Conservation (phyloP, 805 yeast species). For the Lachancea kluyveri region DNA sequence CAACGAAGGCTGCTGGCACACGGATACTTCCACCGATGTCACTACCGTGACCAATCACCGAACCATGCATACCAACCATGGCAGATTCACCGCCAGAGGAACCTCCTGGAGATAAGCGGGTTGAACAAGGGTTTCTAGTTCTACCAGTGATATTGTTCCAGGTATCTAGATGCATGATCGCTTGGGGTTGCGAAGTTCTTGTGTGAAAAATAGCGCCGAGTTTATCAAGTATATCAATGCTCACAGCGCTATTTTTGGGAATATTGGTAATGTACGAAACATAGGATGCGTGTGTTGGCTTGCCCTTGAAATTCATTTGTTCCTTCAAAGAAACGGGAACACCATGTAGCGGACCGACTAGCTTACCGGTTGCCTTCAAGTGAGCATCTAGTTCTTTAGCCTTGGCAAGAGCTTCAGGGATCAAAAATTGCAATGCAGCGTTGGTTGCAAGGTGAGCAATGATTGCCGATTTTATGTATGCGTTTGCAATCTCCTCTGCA, state of each 20-base stretch:
- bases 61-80: conserved; percentile 49
- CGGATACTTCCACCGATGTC: conserved; percentile 72
- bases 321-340: conserved; percentile 65
- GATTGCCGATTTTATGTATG: conserved; percentile 60
- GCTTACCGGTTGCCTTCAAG: conserved; percentile 40
- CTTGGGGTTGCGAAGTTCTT: conserved; percentile 64
- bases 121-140: conserved; percentile 52
- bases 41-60: conserved; percentile 59
- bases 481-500: conserved; percentile 49
- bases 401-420: conserved; percentile 53
- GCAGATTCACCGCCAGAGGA: conserved; percentile 73
- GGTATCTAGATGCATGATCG: conserved; percentile 64
- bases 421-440: conserved; percentile 54
- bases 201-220: conserved; percentile 59
- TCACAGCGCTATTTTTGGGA: conserved; percentile 40
- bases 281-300: conserved; percentile 54
- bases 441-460: conserved; percentile 59
- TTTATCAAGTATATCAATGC: conserved; percentile 40
- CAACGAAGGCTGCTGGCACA: conserved; percentile 61
- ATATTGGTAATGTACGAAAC: conserved; percentile 46
- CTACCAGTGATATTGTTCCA: conserved; percentile 54
- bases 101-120: conserved; percentile 60
- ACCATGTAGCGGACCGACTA: conserved; percentile 65
- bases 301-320: conserved; percentile 49
- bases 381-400: conserved; percentile 55